Evolutionary conservation across 352 stramenopile genomes (phyloP).

Genomic region (Phytophthora multivora): DNA sequence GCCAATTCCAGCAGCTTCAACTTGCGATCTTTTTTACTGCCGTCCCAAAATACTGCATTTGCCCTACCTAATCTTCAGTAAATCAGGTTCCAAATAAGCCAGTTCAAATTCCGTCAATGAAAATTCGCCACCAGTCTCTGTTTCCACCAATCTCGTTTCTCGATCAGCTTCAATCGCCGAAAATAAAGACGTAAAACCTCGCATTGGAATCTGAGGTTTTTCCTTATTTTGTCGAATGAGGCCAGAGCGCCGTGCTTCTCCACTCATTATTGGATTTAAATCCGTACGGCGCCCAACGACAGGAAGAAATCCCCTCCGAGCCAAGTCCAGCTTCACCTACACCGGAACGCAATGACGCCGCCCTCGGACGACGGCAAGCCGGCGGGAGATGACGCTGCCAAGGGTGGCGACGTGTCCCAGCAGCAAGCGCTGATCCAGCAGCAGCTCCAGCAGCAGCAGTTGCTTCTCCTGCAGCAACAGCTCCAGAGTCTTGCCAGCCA

Average conservation of each 20-base stretch:
- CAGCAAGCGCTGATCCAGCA: constrained; percentile 33
- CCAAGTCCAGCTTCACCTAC: constrained; percentile 10
- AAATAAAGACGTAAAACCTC: constrained; percentile 17
- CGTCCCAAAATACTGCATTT: background rate
- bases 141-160: constrained; percentile 46
- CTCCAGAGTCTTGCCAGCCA: constrained; percentile 60
- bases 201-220: constrained; percentile 20
- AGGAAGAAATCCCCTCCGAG: constrained; percentile 65
- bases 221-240: constrained; percentile 52
- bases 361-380: constrained; percentile 36
- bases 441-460: constrained; percentile 49
- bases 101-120: constrained; percentile 61
- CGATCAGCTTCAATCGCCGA: background rate
- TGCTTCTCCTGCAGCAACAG: constrained; percentile 64
- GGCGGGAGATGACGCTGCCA: constrained; percentile 16
- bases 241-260: constrained; percentile 24
- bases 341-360: constrained; percentile 31
- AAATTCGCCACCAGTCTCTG: background rate
- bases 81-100: constrained; percentile 18
- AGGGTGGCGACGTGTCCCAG: constrained; percentile 26
- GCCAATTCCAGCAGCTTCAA: background rate
- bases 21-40: background rate
- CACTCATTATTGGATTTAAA: constrained; percentile 74
- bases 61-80: background rate
- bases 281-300: constrained; percentile 51